Evolutionary conservation across 1,284 basidiomycete genomes (phyloP).

Genomic region (Ganoderma boninense): DNA sequence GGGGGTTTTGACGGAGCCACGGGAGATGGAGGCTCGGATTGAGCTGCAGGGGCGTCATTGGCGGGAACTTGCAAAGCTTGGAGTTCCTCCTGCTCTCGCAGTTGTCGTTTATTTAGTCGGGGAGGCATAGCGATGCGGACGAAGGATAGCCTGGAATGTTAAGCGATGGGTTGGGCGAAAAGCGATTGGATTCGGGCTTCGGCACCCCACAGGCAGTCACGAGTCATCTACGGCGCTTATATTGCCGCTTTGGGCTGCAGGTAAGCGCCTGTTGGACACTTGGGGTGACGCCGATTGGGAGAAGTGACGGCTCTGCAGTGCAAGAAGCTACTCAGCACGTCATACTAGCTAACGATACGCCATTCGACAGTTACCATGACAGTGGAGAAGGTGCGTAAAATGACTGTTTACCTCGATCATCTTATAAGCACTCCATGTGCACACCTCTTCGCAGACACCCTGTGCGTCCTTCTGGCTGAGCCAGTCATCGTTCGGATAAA

Average conservation of each 20-base stretch:
- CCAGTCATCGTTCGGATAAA: not conserved
- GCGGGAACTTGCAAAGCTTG: conserved; percentile 52
- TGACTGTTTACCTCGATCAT: not conserved
- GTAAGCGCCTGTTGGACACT: not conserved
- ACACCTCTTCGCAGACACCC: not conserved
- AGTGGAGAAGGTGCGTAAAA: too few relatives aligned
- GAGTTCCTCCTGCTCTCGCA: conserved; percentile 84
- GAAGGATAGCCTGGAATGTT: not conserved
- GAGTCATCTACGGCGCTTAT: not conserved
- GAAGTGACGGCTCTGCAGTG: too few relatives aligned
- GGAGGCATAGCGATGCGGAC: conserved; percentile 62
- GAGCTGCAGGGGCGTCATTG: conserved; percentile 40
- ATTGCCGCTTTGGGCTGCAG: not conserved
- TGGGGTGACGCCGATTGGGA: too few relatives aligned
- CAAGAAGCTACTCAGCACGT: too few relatives aligned
- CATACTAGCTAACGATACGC: too few relatives aligned
- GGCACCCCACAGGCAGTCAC: not conserved
- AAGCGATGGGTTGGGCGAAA: not conserved
- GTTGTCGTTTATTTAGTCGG: conserved; percentile 85
- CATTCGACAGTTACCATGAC: too few relatives aligned
- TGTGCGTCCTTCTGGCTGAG: not conserved
- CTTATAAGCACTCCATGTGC: not conserved
- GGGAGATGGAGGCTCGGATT: conserved; percentile 34
- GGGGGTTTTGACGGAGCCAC: conserved; percentile 33
- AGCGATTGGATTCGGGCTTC: not conserved